A percentile compares a stretch with the other conserved stretches of the same genome.
Evolutionary conservation across 352 stramenopile species (phyloP).

Genomic region (Globisporangium splendens): DNA sequence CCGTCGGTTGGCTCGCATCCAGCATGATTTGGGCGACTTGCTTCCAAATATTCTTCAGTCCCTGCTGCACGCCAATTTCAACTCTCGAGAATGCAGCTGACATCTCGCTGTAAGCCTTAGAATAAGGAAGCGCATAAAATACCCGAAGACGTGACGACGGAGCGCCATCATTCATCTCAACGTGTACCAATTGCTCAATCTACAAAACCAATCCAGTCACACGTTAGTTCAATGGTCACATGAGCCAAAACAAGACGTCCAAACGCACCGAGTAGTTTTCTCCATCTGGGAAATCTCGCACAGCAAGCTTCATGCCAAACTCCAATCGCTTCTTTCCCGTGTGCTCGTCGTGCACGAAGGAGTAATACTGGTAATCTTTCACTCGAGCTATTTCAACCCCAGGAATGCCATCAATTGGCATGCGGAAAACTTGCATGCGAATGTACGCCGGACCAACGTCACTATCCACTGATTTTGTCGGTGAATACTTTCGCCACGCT

Average conservation of each 20-base stretch:
- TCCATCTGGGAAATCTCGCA: conserved; percentile 41
- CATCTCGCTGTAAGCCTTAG: not conserved
- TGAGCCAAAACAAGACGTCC: not conserved
- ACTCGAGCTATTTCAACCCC: conserved; percentile 41
- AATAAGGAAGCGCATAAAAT: conserved; percentile 30
- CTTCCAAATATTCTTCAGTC: conserved; percentile 56
- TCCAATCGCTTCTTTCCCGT: conserved; percentile 38
- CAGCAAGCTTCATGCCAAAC: conserved; percentile 69
- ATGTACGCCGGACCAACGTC: conserved; percentile 17
- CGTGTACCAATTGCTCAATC: conserved; percentile 41
- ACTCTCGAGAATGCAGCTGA: conserved; percentile 27
- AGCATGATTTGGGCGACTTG: conserved; percentile 40
- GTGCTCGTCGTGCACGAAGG: conserved; percentile 23
- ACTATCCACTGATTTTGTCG: not conserved
- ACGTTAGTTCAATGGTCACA: not conserved
- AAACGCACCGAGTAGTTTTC: conserved; percentile 53
- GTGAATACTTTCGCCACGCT: conserved; percentile 29
- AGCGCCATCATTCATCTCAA: conserved; percentile 30
- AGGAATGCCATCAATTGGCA: conserved; percentile 47
- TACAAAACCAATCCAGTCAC: conserved; percentile 7
- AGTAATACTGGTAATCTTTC: conserved; percentile 64
- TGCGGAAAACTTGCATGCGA: conserved; percentile 54
- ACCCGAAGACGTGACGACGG: conserved; percentile 35
- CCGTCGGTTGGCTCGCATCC: conserved; percentile 28
- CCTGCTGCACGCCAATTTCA: conserved; percentile 35